Evolutionary conservation across 108 stramenopile genomes (phyloP).

Genomic region (Cyclotella kingstonii): DNA sequence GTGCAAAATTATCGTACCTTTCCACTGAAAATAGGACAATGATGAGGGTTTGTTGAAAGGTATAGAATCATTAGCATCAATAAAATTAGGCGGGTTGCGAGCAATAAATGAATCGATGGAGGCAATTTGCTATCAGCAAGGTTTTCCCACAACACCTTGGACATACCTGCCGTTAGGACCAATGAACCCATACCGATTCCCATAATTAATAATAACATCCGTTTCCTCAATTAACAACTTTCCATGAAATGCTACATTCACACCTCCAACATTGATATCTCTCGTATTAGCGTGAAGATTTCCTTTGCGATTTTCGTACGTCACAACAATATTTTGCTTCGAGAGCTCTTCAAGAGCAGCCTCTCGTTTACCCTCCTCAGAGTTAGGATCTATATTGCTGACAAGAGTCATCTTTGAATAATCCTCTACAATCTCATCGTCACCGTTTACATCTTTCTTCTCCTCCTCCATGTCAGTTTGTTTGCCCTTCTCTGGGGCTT

Average conservation of each 20-base stretch:
- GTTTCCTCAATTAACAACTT: slow-evolving; percentile 86
- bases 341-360: slow-evolving; percentile 71
- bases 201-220: slow-evolving; percentile 88
- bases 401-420: slow-evolving; percentile 11
- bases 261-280: slow-evolving; percentile 95
- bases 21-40: too few species aligned
- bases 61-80: too few species aligned
- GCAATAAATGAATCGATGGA: too few species aligned
- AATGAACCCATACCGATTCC: slow-evolving; percentile 93
- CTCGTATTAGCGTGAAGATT: slow-evolving; percentile 83
- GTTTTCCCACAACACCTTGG: too few species aligned
- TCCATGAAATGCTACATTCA: slow-evolving; percentile 94
- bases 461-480: slow-evolving; percentile 34
- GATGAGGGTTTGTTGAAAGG: too few species aligned
- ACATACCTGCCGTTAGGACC: slow-evolving; percentile 50
- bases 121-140: too few species aligned
- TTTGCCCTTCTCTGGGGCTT: slow-evolving; percentile 44
- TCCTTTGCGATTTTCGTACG: slow-evolving; percentile 76
- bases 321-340: slow-evolving; percentile 76
- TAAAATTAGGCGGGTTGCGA: too few species aligned
- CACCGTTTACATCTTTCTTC: slow-evolving; percentile 48
- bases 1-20: slow-evolving; percentile 20
- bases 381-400: slow-evolving; percentile 38
- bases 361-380: slow-evolving; percentile 62
- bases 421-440: slow-evolving; percentile 13